Conservation (phyloP, 2,329 filamentous ascomycete genomes). For the Alternaria triticimaculans region DNA sequence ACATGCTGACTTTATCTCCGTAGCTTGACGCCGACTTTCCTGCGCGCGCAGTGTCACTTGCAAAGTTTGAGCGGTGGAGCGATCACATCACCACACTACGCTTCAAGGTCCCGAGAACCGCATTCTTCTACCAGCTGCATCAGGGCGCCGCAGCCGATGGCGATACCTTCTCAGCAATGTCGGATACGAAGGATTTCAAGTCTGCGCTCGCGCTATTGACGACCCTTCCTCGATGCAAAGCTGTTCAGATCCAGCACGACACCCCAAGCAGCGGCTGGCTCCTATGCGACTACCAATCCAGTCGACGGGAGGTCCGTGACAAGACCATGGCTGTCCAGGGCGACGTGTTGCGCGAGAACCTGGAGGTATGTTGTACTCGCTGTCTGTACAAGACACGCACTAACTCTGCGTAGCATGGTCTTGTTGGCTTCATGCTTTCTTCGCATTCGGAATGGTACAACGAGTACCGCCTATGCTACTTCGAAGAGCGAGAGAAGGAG, state of each 20-base stretch:
- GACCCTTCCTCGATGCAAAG: neutral
- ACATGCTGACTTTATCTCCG: neutral
- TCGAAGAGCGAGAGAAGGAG: neutral
- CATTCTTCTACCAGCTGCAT: neutral
- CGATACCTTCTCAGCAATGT: neutral
- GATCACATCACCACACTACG: neutral
- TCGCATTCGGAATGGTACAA: neutral
- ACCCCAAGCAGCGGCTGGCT: neutral
- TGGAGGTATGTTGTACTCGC: neutral
- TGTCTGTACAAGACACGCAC: neutral
- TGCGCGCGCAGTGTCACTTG: neutral
- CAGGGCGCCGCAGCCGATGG: neutral
- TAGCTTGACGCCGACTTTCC: neutral
- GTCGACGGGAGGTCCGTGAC: neutral
- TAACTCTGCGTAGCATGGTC: neutral
- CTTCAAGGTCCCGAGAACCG: neutral
- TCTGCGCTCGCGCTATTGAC: neutral
- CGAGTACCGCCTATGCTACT: neutral
- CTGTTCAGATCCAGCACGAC: neutral
- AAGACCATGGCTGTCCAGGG: neutral
- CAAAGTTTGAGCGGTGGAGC: neutral
- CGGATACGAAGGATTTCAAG: neutral
- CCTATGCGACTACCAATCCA: neutral
- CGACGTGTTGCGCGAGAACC: neutral
- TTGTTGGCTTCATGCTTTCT: neutral